Conservation (phyloP, 1,139 yeast species). For the Waltiozyma sp. region DNA sequence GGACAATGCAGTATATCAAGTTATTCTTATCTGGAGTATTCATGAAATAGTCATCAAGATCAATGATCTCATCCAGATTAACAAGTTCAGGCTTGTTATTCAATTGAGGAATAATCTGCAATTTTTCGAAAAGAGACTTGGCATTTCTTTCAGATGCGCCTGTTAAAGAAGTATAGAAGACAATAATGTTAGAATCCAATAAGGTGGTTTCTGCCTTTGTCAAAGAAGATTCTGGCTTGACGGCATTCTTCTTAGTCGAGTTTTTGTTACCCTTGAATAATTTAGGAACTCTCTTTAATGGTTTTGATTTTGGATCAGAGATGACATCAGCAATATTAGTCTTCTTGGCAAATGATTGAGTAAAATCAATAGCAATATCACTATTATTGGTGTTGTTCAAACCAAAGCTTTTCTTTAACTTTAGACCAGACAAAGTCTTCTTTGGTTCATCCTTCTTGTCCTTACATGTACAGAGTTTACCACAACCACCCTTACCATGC, state of each 20-base stretch:
- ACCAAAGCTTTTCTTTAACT: conserved; percentile 15
- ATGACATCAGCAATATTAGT: conserved; percentile 2
- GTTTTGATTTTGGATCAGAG: conserved; percentile 10
- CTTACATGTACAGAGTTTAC: conserved; percentile 19
- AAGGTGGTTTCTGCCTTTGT: conserved; percentile 23
- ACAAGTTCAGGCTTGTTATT: conserved; percentile 39
- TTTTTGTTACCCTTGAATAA: conserved; percentile 14
- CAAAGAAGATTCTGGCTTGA: conserved; percentile 11
- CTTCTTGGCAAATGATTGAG: conserved; percentile 21
- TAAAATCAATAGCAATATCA: conserved; percentile 31
- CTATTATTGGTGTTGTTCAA: conserved; percentile 3
- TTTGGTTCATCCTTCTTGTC: conserved; percentile 12
- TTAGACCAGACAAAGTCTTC: conserved; percentile 15
- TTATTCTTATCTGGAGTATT: conserved; percentile 40
- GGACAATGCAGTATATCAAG: conserved; percentile 58
- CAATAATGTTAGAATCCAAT: conserved; percentile 30
- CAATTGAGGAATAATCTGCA: conserved; percentile 21
- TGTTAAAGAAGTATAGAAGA: conserved; percentile 78
- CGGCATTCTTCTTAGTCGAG: conserved; percentile 14
- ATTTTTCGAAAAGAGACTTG: conserved; percentile 27
- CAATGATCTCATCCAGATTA: conserved; percentile 75
- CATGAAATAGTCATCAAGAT: conserved; percentile 72
- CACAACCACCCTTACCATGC: conserved; percentile 21
- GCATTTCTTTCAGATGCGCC: conserved; percentile 75
- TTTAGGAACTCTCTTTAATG: conserved; percentile 17